A percentile compares a stretch with the other conserved stretches of the same genome.
Evolutionary conservation across 371 early-diverging fungal species (phyloP).

Genomic region (Mucor piriformis): DNA sequence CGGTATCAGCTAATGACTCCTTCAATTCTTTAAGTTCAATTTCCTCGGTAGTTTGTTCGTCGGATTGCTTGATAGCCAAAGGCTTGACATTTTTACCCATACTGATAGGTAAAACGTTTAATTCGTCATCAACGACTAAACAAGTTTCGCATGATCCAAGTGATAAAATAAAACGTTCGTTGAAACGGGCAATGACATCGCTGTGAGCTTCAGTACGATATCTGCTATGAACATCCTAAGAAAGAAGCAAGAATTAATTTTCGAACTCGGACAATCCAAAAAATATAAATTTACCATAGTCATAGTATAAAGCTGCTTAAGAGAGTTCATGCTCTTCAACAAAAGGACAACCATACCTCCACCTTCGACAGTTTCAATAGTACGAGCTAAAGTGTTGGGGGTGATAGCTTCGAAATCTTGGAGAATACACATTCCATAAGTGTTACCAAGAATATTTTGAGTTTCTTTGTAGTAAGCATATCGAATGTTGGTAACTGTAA

Average conservation of each 20-base stretch:
- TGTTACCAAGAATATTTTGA: slow-evolving; percentile 98
- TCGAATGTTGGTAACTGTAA: slow-evolving; percentile 92
- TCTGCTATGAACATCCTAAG: slow-evolving; percentile 88
- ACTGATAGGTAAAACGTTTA: slow-evolving; percentile 94
- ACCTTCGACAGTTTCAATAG: slow-evolving; percentile 99
- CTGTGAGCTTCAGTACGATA: slow-evolving; percentile 93
- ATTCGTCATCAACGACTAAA: slow-evolving; percentile 95
- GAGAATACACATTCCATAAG: slow-evolving; percentile 98
- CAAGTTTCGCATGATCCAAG: slow-evolving; percentile 90
- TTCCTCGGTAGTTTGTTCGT: slow-evolving; percentile 65
- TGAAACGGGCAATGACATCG: slow-evolving; percentile 95
- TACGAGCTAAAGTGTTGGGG: slow-evolving; percentile 96
- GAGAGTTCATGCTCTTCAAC: slow-evolving; percentile 90
- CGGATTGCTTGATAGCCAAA: slow-evolving; percentile 60
- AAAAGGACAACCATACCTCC: slow-evolving; percentile 97
- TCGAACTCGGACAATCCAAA: neutral
- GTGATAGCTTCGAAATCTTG: slow-evolving; percentile 99
- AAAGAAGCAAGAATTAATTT: neutral
- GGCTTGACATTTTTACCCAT: slow-evolving; percentile 91
- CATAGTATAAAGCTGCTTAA: slow-evolving; percentile 97
- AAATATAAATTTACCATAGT: slow-evolving; percentile 73
- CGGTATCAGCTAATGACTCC: slow-evolving; percentile 83
- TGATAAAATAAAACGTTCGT: slow-evolving; percentile 96
- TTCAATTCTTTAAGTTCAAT: slow-evolving; percentile 82
- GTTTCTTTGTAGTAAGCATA: slow-evolving; percentile 99